phyloP scores from a whole-genome alignment of 371 early-diverging fungal species.

The Haplosporangium sp. region DNA sequence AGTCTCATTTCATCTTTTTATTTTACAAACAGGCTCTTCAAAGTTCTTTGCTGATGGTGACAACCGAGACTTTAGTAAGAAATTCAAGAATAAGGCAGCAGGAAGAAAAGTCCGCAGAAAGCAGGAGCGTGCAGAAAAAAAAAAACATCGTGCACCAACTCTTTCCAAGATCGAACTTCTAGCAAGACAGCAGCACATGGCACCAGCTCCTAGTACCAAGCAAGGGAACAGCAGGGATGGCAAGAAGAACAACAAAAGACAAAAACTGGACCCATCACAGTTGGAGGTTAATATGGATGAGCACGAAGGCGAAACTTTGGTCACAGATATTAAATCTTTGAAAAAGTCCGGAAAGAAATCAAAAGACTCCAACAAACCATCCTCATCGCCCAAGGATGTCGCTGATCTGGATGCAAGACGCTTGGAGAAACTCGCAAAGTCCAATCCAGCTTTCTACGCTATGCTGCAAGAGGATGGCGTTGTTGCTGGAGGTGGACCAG shows the following conservation, averaged over 20 bases:
- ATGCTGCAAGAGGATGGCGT: slow-evolving; percentile 74
- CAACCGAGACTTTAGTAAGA: slow-evolving; percentile 60
- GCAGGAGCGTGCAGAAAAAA: slow-evolving; percentile 62
- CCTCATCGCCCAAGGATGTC: slow-evolving; percentile 3
- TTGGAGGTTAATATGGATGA: slow-evolving; percentile 44
- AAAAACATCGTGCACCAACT: slow-evolving; percentile 56
- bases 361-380: slow-evolving; percentile 11
- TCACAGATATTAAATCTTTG: slow-evolving; percentile 20
- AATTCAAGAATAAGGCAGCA: slow-evolving; percentile 57
- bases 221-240: background rate
- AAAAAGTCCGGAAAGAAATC: slow-evolving; percentile 6
- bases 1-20: background rate
- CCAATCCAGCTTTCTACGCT: slow-evolving; percentile 76
- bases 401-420: slow-evolving; percentile 59
- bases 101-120: slow-evolving; percentile 61
- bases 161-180: slow-evolving; percentile 48
- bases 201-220: slow-evolving; percentile 4
- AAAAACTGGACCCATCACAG: slow-evolving; percentile 18
- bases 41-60: slow-evolving; percentile 52
- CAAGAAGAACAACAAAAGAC: slow-evolving; percentile 38
- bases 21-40: slow-evolving; percentile 21
- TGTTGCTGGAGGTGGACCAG: slow-evolving; percentile 49
- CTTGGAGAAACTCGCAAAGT: slow-evolving; percentile 72
- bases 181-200: slow-evolving; percentile 54
- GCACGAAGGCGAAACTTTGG: slow-evolving; percentile 47